Evolutionary conservation across 164 flowering plant species (phyloP).

Genomic region (grape (Vitis vinifera)): ASM3070453v1 NC_081818.1:24537001-24537500

Average conservation of each 20-base stretch:
- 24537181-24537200: no score
- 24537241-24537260: no score
- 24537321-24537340: not conserved
- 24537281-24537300: no score
- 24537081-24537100: no score
- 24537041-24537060: slow-evolving; percentile 20
- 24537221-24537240: no score
- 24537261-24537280: no score
- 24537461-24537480: no score
- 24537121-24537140: not conserved
- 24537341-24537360: slow-evolving; percentile 15
- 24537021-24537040: slow-evolving; percentile 9
- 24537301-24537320: no score
- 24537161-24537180: no score
- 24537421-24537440: slow-evolving; percentile 20
- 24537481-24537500: slow-evolving; percentile 6
- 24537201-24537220: no score
- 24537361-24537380: slow-evolving; percentile 12
- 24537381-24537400: slow-evolving; percentile 6
- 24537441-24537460: slow-evolving; percentile 7
- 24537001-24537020: slow-evolving; percentile 17
- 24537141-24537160: no score
- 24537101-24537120: no score
- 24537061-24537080: slow-evolving; percentile 1
- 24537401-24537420: slow-evolving; percentile 3